A percentile compares a stretch with the other conserved stretches of the same genome.
Conservation (phyloP, 345 rosid species). For the Combretum micranthum region DNA sequence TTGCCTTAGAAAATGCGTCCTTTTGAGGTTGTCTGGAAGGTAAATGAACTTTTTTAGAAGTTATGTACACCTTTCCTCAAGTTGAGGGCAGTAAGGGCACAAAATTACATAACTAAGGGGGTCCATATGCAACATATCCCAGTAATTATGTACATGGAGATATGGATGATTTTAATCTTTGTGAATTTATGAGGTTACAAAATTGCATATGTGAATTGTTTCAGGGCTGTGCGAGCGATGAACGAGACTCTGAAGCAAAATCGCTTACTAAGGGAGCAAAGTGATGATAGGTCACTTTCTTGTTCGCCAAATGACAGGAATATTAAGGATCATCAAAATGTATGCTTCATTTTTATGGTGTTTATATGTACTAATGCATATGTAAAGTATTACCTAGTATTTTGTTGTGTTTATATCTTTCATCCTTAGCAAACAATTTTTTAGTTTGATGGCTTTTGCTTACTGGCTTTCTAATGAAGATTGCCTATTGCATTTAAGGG, state of each 20-base stretch:
- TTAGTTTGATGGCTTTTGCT: too few species aligned
- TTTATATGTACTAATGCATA: neutral
- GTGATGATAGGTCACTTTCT: constrained; percentile 43
- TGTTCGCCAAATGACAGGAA: constrained; percentile 39
- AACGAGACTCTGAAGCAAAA: constrained; percentile 93
- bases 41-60: too few species aligned
- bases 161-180: neutral
- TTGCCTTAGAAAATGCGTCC: too few species aligned
- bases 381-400: neutral
- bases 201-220: constrained; percentile 15
- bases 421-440: too few species aligned
- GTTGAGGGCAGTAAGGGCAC: too few species aligned
- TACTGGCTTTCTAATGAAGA: too few species aligned
- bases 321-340: constrained; percentile 47
- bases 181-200: constrained; percentile 1
- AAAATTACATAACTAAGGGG: too few species aligned
- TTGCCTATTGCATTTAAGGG: too few species aligned
- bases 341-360: constrained; percentile 22
- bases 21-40: too few species aligned
- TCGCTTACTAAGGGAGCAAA: constrained; percentile 53
- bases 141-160: neutral
- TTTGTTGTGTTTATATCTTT: too few species aligned
- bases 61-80: too few species aligned
- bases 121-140: too few species aligned
- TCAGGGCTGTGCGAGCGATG: constrained; percentile 98